A percentile compares a stretch with the other conserved stretches of the same genome.
Evolutionary conservation across 2,329 filamentous ascomycete genomes (phyloP).

Genomic region (Aureobasidium musti): DNA sequence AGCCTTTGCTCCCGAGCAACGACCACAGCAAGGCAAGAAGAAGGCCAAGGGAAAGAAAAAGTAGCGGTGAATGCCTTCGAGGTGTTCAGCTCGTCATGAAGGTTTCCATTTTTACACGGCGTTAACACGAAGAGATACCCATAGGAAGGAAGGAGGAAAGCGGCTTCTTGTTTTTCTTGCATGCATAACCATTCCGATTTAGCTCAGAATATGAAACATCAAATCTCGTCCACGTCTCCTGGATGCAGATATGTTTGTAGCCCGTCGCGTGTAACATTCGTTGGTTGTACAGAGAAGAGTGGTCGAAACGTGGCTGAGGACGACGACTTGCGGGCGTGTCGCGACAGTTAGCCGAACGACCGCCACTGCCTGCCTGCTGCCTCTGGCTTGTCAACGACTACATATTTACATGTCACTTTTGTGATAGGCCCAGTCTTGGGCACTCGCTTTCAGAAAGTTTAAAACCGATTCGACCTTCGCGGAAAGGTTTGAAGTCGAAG

Average conservation of each 20-base stretch:
- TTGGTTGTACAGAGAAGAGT: conserved; percentile 16
- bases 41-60: conserved; percentile 54
- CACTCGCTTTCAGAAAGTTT: background rate
- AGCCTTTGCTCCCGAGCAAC: conserved; percentile 58
- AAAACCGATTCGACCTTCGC: background rate
- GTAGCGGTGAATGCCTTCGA: conserved; percentile 27
- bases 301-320: conserved; percentile 22
- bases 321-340: conserved; percentile 13
- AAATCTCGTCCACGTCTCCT: background rate
- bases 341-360: conserved; percentile 15
- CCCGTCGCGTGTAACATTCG: conserved; percentile 18
- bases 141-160: background rate
- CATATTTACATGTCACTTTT: conserved; percentile 25
- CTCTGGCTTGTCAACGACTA: conserved; percentile 3
- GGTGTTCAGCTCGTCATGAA: background rate
- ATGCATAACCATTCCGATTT: conserved; percentile 9
- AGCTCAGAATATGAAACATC: conserved; percentile 8
- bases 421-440: background rate
- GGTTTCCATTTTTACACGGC: conserved; percentile 18
- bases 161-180: background rate
- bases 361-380: conserved; percentile 4
- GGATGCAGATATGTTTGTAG: background rate
- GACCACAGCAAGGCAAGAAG: conserved; percentile 41
- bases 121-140: conserved; percentile 19
- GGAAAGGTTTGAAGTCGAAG: background rate